Evolutionary conservation across 176 grass and related monocot genomes (phyloP).

Genomic region (bread wheat (Triticum aestivum)): DNA sequence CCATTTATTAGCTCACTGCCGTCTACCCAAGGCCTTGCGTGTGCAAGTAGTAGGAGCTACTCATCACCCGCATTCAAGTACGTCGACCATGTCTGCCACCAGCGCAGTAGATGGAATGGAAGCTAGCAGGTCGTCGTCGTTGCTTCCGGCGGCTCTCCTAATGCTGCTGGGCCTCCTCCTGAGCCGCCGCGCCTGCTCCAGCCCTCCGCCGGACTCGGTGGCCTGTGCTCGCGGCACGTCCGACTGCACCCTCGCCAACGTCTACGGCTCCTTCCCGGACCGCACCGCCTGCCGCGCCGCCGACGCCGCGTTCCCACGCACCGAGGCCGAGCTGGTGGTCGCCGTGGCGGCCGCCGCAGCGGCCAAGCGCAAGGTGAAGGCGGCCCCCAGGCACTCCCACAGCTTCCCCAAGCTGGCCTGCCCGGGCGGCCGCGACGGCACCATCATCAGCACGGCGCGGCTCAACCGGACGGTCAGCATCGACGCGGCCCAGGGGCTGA

Average conservation of each 20-base stretch:
- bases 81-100: too few species aligned
- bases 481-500: background rate
- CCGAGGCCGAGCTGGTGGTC: constrained; percentile 47
- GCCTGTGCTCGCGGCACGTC: constrained; percentile 6
- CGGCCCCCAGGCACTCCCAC: constrained; percentile 41
- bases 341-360: constrained; percentile 35
- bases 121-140: too few species aligned
- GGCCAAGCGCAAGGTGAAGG: constrained; percentile 40
- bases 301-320: constrained; percentile 35
- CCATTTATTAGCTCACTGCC: too few species aligned
- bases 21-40: too few species aligned
- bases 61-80: too few species aligned
- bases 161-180: background rate
- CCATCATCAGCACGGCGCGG: constrained; percentile 32
- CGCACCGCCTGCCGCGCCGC: constrained; percentile 39
- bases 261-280: constrained; percentile 57
- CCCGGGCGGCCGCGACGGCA: constrained; percentile 38
- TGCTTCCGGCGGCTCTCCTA: too few species aligned
- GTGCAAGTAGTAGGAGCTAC: too few species aligned
- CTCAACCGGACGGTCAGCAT: constrained; percentile 21
- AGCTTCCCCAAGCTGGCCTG: constrained; percentile 63
- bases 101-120: too few species aligned
- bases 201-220: constrained; percentile 50
- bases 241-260: constrained; percentile 53
- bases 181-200: background rate